Base-by-base conservation (phyloP, 768 basidiomycete genomes). In the Lactarius deliciosus region DNA sequence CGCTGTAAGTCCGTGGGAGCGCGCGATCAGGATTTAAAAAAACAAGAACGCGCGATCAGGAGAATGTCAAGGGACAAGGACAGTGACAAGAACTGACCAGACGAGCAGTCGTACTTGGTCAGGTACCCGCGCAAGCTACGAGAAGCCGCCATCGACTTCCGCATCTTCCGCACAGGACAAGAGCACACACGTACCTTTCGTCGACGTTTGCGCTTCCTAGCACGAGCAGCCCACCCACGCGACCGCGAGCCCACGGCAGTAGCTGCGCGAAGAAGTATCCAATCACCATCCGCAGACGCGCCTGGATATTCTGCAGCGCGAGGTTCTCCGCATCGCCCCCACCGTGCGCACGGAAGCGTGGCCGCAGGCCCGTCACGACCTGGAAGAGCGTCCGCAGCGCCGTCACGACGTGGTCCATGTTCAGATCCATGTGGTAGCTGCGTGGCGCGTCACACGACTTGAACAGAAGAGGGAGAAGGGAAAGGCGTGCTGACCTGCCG, bases 191-290 rank as follows among this genome's bases (percentile, higher is more conserved):
- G 34, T 64, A 89, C 94, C 93, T 96, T 80, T 98, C 97, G 73
- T 99, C 97, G 2, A 99, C 97, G 73, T 98, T 98, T 20, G 97
- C 96, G 69, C 93, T 96, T 1, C 97, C 97, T n/a, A 98, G 83
- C 1, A 98, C 97, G 30, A 98, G 86, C 41, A 99, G 77, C 7
- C 94, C 93, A 0, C 97, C 97, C 47, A 77, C 76, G 73, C 85
- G 85, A 0, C 95, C 94, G 68, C 96, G 81, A 0, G 90, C 92
- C 89, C 92, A 98, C 3, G 94, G 96, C 38, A 98, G 77, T 4
- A 98, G 85, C 73, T 98, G 96, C 9, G 96, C 96, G 71, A 98
- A 98, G 77, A 97, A 77, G 75, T 98, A 98, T 1, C 94, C 85
- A 20, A 98, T 76, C 3, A 99, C 91, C 97, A 99, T 99, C 9